Base-by-base conservation (phyloP, 106 monocot species). In the Allium cepa region DNA sequence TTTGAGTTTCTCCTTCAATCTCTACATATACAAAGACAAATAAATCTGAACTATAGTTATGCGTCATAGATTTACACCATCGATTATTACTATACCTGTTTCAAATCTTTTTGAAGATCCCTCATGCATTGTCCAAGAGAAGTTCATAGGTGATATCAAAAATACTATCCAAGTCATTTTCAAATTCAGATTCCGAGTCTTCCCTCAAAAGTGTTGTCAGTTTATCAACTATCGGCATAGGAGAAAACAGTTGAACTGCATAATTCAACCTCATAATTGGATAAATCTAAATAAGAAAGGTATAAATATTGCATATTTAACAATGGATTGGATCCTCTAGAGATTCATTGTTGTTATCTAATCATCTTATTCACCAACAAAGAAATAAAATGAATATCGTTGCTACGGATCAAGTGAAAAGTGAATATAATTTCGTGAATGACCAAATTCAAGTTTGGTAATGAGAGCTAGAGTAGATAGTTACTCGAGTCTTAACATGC, bases 231-330 rank as follows among this genome's bases (percentile, higher is more conserved):
- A 94, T 78, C 47, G 87, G 94, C 94, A 94, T 90, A 11, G 94
- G 51, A 94, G 82, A 67, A 94, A 94, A 72, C 94, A 94, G 77
- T 90, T 94, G 69, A 90, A 94, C 94, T 94, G 84, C 53, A 75
- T 64, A 68, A 55, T 68, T 16, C 36, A 45, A 55, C 13, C 9
- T 55, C 1, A 2, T 48, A 36, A 36, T 2, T 15, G 4, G 28
- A 63, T 8, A 13, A 46, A 63, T n/a, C 4, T 1, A 36, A 61
- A 61, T 4, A 62, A 46, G 10, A 62, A 13, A 13, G 0, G 13
- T 0, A 53, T 53, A 22, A 22, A 22, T 0, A 22, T 22, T 22
- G 22, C 22, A 22, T 22, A 22, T 22, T 22, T 22, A 22, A 22
- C 22, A 22, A 22, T 22, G 22, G 22, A 22, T 22, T 22, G 22